Base-by-base conservation (phyloP, 495 filamentous ascomycete species). In the Cercophora newfieldiana region DNA sequence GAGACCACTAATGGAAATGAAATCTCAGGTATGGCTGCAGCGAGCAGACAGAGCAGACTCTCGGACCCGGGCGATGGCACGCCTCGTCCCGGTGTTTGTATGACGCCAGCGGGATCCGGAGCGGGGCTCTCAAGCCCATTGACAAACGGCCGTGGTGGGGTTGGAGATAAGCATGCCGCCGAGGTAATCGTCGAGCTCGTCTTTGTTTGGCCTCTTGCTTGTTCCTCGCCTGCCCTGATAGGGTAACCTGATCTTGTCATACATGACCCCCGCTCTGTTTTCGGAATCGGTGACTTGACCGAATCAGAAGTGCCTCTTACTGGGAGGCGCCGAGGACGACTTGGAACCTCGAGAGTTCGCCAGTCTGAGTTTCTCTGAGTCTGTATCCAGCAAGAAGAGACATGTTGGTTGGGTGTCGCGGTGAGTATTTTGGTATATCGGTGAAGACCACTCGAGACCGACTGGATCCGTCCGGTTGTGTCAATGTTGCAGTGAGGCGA, bases 1-100 rank as follows among this genome's bases (percentile, higher is more conserved):
- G 51, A 53, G 19, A 66, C 62, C 58, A 55, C 62, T 72, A 31
- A 69, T 68, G 64, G 29, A 68, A 31, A 69, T 68, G 64, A 25
- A 68, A 65, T 68, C 57, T 65, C 61, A 24, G n/a, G n/a, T n/a
- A 59, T 28, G 59, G 65, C 55, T 70, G 54, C 25, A n/a, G 22
- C 16, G 6, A n/a, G 61, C 65, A 67, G 48, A 29, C 19, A 47
- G n/a, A 66, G 62, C 53, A 44, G 22, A 49, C 63, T 66, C 63
- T 61, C 37, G 56, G 31, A 22, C 65, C 61, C 63, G 30, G 26
- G 12, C 4, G 18, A 44, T 49, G 55, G 50, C 47, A 47, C 25
- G 47, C 21, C 57, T 61, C 26, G 29, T 33, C 24, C 22, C 60
- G 63, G 14, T 65, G 54, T 29, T 66, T 68, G 66, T 55, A 65